Base-by-base conservation (phyloP, 1,284 basidiomycete genomes). In the Thelephora terrestris region DNA sequence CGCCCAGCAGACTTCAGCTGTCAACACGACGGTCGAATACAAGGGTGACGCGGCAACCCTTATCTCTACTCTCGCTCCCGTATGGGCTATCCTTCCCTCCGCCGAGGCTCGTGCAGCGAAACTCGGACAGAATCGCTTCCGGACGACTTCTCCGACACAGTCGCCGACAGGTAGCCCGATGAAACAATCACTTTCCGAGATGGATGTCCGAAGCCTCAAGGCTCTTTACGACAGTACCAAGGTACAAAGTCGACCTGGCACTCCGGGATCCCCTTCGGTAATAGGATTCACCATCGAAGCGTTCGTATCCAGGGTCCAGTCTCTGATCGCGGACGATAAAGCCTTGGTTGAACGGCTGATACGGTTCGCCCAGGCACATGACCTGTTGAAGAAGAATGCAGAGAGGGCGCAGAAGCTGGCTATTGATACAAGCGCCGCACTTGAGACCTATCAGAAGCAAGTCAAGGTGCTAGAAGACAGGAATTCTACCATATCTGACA, bases 381-480 rank as follows among this genome's bases (percentile, higher is more conserved):
- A 93, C 57, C 60, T 91, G 54, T 73, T 92, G 54, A 92, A 91
- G 74, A 85, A 83, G 66, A 94, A 94, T 61, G 91, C 91, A 17
- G 85, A 88, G 56, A 75, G 88, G 45, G 91, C 91, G 10, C 87
- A 91, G 70, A 90, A 89, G 63, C 73, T 95, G 21, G 90, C 89
- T 2, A 79, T 84, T 61, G 90, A 91, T 50, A 85, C 84, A 43
- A 81, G 79, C 51, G 61, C 62, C 14, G 85, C 81, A 18, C 67
- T 95, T 36, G 87, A 89, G 70, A 91, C 85, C 25, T 94, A 94
- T 62, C 87, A 92, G 68, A 82, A 81, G 66, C 90, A 93, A 61
- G 85, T 92, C 3, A 75, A 76, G 55, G 75, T 74, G 39, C 70
- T 93, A 47, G 89, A 93, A 59, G 85, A 89, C 52, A 73, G 85